Evolutionary conservation across 2,329 filamentous ascomycete species (phyloP), one percentile per base, ranked within the genome.

Genomic region (Graphium sp.): DNA sequence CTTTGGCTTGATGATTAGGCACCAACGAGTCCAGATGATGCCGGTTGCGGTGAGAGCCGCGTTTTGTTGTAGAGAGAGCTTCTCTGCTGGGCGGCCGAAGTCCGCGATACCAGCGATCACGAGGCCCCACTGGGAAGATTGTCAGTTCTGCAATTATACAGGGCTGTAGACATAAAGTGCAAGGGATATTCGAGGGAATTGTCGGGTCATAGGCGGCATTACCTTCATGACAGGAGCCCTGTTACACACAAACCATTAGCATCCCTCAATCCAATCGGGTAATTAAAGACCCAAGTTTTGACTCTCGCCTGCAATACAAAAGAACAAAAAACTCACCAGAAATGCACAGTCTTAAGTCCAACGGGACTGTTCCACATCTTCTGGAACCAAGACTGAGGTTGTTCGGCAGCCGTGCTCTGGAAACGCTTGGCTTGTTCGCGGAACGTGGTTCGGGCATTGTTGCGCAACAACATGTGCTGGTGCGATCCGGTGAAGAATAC

Each of bases 21-120:
- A 98, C 89, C 89, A 98, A 41, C 89, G 73, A 25, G 89, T 98
- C 89, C 89, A 98, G 66, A 98, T 98, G 39, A 79, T 57, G 40
- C 89, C 89, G 7, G 89, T 98, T 43, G 74, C 74, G 48, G 82
- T 89, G 41, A 98, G 69, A 34, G 89, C 87, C 28, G 64, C 63
- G 60, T 95, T 98, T 58, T 94, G 85, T 18, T 81, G 89, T 37
- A 94, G 62, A 22, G 85, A 94, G 41, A 98, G 81, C 54, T 84
- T 83, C 53, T 91, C 81, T 37, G 80, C 83, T 18, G 89, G 89
- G 41, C 89, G 84, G 37, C 75, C 67, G 52, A 98, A 80, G 61
- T 98, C 89, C 43, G 82, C 76, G 49, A 92, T 69, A 48, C 89
- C 89, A 41, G 89, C 83, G 39, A 95, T 61, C 53, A 95, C 89